Percentiles rank a stretch among this genome's conserved stretches.
phyloP scores from a whole-genome alignment of 129 eudicot species.

The Flaveria bidentis region DNA sequence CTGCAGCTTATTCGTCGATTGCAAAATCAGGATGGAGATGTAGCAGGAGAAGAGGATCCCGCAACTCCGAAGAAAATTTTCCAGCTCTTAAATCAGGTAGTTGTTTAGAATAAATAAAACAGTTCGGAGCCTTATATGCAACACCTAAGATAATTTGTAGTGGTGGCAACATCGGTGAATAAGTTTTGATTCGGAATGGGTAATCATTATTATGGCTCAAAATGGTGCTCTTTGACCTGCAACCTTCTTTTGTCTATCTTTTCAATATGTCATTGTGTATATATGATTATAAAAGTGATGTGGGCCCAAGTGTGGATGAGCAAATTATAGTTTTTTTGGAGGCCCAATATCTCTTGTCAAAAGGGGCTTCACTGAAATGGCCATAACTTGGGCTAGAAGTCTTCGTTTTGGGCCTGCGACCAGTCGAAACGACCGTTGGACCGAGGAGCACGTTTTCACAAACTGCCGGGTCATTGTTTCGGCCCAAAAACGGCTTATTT shows the following conservation, averaged over 20 bases:
- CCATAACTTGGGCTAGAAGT: too few species aligned
- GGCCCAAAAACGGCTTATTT: too few species aligned
- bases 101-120: neutral
- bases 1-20: slow-evolving; percentile 71
- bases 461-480: too few species aligned
- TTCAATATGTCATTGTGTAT: neutral
- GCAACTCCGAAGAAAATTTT: slow-evolving; percentile 89
- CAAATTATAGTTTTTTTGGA: too few species aligned
- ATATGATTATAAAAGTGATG: neutral
- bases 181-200: neutral
- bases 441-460: too few species aligned
- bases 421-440: too few species aligned
- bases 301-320: too few species aligned
- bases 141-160: neutral
- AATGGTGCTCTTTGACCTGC: neutral
- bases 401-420: too few species aligned
- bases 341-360: too few species aligned
- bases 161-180: neutral
- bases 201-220: neutral
- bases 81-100: slow-evolving; percentile 88
- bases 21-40: slow-evolving; percentile 90
- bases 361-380: too few species aligned
- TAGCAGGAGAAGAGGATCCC: slow-evolving; percentile 84
- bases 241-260: neutral
- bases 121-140: neutral